phyloP scores from a whole-genome alignment of 1,284 basidiomycete genomes.

The Tilletia caries region DNA sequence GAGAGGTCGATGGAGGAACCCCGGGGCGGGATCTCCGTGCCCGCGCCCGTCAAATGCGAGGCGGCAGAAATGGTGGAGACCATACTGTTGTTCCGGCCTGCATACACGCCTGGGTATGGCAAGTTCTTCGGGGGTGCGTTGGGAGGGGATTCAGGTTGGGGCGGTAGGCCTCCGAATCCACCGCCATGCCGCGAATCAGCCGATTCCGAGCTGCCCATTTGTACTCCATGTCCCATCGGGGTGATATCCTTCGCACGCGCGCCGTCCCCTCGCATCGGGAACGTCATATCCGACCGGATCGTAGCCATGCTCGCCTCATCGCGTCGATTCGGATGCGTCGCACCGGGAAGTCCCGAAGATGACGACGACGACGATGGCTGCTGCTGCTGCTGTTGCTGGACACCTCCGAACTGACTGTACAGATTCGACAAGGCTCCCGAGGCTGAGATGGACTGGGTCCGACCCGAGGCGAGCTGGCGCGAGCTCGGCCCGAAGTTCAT shows the following conservation, averaged over 20 bases:
- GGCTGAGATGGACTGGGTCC: neutral
- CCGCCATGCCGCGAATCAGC: neutral
- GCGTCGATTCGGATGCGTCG: conserved; percentile 18
- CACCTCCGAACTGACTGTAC: neutral
- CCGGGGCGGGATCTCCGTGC: conserved; percentile 1
- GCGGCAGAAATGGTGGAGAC: neutral
- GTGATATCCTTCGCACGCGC: conserved; percentile 43
- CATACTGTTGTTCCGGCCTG: neutral
- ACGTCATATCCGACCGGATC: conserved; percentile 43
- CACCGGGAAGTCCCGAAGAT: neutral
- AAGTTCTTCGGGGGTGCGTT: conserved; percentile 1
- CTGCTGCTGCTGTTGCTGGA: no score
- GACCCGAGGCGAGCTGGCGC: conserved; percentile 2
- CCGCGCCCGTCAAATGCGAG: neutral
- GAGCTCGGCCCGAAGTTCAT: neutral
- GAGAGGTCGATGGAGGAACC: neutral
- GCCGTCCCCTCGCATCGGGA: conserved; percentile 46
- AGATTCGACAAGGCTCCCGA: no score
- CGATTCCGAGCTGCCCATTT: conserved; percentile 4
- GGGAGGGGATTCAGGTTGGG: neutral
- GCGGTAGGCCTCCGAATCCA: neutral
- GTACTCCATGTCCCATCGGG: neutral
- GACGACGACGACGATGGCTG: neutral
- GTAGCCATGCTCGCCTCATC: conserved; percentile 40
- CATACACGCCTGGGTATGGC: conserved; percentile 9